Percentiles rank a stretch among this genome's conserved stretches.
These are phyloP conservation scores for Aspergillus sp. DNA, from an alignment of 2,329 filamentous ascomycete genomes.

Conservation along the genomic window DNA sequence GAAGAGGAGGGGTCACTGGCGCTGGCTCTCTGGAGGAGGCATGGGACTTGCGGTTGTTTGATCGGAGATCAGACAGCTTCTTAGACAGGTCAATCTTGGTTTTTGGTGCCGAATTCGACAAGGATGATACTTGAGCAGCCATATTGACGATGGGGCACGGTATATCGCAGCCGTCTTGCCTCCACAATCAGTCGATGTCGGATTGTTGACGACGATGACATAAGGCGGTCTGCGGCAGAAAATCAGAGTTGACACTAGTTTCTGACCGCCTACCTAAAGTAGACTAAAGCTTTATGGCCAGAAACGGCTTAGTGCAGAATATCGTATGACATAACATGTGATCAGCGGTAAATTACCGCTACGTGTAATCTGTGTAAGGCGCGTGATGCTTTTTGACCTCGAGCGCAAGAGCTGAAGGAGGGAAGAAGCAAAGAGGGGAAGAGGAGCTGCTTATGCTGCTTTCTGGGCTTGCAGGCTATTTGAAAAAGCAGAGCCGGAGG, in stretches of 20 bases:
- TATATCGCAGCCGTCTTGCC: no score
- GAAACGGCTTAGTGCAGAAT: not conserved
- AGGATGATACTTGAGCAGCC: not conserved
- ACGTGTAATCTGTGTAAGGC: not conserved
- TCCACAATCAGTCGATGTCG: not conserved
- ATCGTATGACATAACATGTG: not conserved
- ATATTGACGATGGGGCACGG: not conserved
- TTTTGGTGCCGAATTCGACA: slow-evolving; percentile 7
- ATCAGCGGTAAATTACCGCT: not conserved
- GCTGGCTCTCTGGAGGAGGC: slow-evolving; percentile 48
- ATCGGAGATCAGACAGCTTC: slow-evolving; percentile 34
- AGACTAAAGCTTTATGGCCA: not conserved
- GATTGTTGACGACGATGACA: not conserved
- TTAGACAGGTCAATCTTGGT: slow-evolving; percentile 34
- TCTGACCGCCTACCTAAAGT: not conserved
- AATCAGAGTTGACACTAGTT: not conserved
- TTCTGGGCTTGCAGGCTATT: no score
- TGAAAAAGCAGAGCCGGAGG: not conserved
- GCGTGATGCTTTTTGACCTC: not conserved
- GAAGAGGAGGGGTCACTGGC: slow-evolving; percentile 70
- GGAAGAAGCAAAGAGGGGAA: no score
- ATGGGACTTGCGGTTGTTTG: slow-evolving; percentile 28
- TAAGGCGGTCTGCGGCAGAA: not conserved
- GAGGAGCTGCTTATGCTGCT: no score
- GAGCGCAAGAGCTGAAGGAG: not conserved